Evolutionary conservation across 306 rosid species (phyloP).

Genomic region (Canavalia ensiformis): DNA sequence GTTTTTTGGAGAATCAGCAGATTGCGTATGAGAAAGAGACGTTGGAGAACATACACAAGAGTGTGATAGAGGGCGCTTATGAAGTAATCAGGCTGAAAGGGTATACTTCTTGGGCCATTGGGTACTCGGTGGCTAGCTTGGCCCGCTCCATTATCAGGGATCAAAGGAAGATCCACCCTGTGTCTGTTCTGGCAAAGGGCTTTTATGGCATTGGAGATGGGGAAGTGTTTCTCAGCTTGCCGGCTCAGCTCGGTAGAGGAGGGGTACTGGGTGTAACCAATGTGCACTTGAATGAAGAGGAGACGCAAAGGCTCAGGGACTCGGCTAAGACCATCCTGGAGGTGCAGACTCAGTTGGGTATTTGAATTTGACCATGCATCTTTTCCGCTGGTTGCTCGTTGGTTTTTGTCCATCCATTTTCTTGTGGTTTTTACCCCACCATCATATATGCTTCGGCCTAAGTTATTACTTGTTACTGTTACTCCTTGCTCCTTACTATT

Average conservation of each 20-base stretch:
- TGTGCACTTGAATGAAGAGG: constrained; percentile 76
- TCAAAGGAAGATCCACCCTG: constrained; percentile 88
- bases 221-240: constrained; percentile 87
- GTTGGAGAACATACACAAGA: constrained; percentile 75
- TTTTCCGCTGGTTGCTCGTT: neutral
- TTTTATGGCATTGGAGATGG: constrained; percentile 73
- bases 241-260: constrained; percentile 74
- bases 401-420: neutral
- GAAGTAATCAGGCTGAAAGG: constrained; percentile 89
- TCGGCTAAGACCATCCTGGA: constrained; percentile 76
- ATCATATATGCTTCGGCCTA: neutral
- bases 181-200: constrained; percentile 78
- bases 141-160: constrained; percentile 74
- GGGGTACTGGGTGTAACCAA: constrained; percentile 86
- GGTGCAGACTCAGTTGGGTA: constrained; percentile 66
- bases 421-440: neutral
- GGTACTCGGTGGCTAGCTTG: constrained; percentile 82
- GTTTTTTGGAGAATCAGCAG: constrained; percentile 76
- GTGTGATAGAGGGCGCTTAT: constrained; percentile 73
- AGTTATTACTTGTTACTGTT: neutral
- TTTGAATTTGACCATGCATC: constrained; percentile 44
- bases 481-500: neutral
- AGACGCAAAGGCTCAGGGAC: constrained; percentile 61
- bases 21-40: constrained; percentile 79
- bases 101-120: constrained; percentile 94